Percentiles rank a stretch among this genome's conserved stretches.
Evolutionary conservation across 345 rosid species (phyloP).

Genomic region (Moricandia arvensis): DNA sequence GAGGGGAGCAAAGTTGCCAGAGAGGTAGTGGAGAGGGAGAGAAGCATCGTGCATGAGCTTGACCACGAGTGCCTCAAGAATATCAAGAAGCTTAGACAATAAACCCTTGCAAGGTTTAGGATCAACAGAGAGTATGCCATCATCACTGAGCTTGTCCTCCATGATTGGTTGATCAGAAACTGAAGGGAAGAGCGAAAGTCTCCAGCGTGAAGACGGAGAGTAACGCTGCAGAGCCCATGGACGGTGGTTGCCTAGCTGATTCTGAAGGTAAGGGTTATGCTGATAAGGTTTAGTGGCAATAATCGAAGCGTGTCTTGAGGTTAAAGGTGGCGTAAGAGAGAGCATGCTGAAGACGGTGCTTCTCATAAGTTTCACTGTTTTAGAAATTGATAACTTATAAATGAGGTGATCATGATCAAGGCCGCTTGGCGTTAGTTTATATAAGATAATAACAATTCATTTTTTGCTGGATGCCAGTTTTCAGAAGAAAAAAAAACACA

Average conservation of each 20-base stretch:
- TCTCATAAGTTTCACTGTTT: neutral
- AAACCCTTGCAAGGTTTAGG: conserved; percentile 72
- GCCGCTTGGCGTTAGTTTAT: neutral
- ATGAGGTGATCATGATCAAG: neutral
- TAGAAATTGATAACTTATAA: neutral
- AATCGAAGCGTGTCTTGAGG: conserved; percentile 42
- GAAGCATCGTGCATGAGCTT: conserved; percentile 70
- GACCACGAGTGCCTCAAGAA: conserved; percentile 67
- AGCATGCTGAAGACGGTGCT: neutral
- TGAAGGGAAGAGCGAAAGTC: neutral
- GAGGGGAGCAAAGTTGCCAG: conserved; percentile 83
- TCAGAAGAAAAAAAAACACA: too few relatives aligned
- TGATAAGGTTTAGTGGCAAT: conserved; percentile 66
- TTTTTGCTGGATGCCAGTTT: neutral
- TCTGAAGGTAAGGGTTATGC: conserved; percentile 59
- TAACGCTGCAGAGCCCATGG: conserved; percentile 45
- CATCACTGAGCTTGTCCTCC: conserved; percentile 23
- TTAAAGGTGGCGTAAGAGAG: neutral
- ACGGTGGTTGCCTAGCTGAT: conserved; percentile 46
- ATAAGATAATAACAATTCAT: neutral
- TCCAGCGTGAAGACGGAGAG: conserved; percentile 38
- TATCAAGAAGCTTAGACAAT: conserved; percentile 60
- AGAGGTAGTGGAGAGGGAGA: conserved; percentile 68
- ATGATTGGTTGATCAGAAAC: conserved; percentile 4
- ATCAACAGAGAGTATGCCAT: conserved; percentile 43